Percentiles rank a stretch among this genome's conserved stretches.
Evolutionary conservation across 2,329 filamentous ascomycete genomes (phyloP).

Genomic region (Venturia aucupariae): DNA sequence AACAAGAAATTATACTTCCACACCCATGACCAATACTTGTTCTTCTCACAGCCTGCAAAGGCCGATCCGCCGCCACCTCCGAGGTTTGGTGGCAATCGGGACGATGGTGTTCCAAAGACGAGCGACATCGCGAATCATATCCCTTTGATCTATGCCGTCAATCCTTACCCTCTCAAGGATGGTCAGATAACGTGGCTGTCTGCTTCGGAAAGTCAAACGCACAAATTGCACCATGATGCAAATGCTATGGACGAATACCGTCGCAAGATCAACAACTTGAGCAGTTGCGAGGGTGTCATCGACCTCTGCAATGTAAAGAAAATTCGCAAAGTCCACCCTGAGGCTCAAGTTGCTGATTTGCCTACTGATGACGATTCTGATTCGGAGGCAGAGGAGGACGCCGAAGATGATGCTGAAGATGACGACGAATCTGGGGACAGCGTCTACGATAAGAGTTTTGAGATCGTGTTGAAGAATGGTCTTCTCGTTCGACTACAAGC

Average conservation of each 20-base stretch:
- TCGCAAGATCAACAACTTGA: slow-evolving; percentile 49
- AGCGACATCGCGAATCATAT: slow-evolving; percentile 46
- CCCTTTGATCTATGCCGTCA: slow-evolving; percentile 52
- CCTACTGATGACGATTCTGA: slow-evolving; percentile 43
- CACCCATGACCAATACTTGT: slow-evolving; percentile 52
- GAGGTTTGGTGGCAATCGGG: slow-evolving; percentile 36
- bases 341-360: slow-evolving; percentile 44
- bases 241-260: slow-evolving; percentile 51
- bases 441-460: slow-evolving; percentile 50
- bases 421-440: slow-evolving; percentile 44
- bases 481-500: slow-evolving; percentile 51
- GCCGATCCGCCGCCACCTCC: slow-evolving; percentile 49
- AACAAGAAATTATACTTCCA: slow-evolving; percentile 59
- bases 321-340: slow-evolving; percentile 46
- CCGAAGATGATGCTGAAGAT: slow-evolving; percentile 38
- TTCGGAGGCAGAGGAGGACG: slow-evolving; percentile 46
- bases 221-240: slow-evolving; percentile 38
- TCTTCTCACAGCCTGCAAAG: slow-evolving; percentile 53
- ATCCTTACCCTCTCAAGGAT: slow-evolving; percentile 50
- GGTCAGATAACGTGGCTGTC: slow-evolving; percentile 48
- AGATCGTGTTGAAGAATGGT: slow-evolving; percentile 52
- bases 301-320: slow-evolving; percentile 49
- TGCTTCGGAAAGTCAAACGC: slow-evolving; percentile 29
- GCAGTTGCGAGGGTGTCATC: slow-evolving; percentile 54
- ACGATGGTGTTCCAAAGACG: slow-evolving; percentile 42